Percentiles rank a stretch among this genome's conserved stretches.
Conservation (phyloP, 1,139 yeast species). For the Suhomyces yuchorum region DNA sequence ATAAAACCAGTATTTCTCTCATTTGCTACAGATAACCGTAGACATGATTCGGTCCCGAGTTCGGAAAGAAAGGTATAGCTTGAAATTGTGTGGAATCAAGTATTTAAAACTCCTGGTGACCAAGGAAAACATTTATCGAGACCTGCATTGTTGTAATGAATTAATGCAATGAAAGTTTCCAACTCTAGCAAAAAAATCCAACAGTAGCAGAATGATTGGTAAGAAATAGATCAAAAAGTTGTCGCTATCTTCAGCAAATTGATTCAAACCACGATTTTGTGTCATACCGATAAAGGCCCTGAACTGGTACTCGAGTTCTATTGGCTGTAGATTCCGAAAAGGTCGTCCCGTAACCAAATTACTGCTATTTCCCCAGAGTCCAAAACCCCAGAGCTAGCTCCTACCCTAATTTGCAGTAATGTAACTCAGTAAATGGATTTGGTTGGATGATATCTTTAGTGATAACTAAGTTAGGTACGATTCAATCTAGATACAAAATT, state of each 20-base stretch:
- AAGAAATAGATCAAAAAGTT: no score
- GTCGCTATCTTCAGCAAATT: background rate
- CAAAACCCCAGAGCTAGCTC: background rate
- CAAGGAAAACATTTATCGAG: no score
- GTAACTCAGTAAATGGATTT: background rate
- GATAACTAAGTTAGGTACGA: background rate
- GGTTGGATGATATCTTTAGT: background rate
- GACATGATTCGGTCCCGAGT: background rate
- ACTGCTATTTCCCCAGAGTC: background rate
- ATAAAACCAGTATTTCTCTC: background rate
- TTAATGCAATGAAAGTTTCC: no score
- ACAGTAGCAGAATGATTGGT: no score
- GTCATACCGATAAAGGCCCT: constrained; percentile 16
- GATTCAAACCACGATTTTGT: constrained; percentile 3
- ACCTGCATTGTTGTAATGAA: no score
- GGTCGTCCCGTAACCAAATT: constrained; percentile 3
- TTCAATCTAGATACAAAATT: background rate
- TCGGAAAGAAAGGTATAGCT: no score
- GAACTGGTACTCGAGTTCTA: background rate
- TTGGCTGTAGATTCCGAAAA: constrained; percentile 13
- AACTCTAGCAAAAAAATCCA: no score
- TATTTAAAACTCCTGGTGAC: no score
- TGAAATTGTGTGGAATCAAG: no score
- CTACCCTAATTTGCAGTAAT: background rate
- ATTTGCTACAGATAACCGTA: constrained; percentile 1